Percentiles rank a stretch among this genome's conserved stretches.
phyloP scores from a whole-genome alignment of 805 yeast genomes.

The Dipodascus geniculatus region DNA sequence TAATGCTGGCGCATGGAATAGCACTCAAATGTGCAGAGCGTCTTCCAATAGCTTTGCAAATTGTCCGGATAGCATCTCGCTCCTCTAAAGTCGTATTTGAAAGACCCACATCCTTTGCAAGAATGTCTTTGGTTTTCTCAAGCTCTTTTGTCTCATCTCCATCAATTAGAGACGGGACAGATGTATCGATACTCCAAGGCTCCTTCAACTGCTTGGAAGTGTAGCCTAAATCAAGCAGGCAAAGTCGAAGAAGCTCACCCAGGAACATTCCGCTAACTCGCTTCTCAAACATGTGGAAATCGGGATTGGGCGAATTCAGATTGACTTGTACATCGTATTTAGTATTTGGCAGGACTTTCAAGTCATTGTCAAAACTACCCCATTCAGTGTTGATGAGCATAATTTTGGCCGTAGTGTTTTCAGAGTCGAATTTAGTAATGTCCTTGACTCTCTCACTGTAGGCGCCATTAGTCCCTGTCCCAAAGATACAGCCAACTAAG shows the following conservation, averaged over 20 bases:
- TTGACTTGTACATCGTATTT: conserved; percentile 68
- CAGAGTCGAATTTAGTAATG: conserved; percentile 59
- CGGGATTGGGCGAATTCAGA: conserved; percentile 62
- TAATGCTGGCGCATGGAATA: conserved; percentile 77
- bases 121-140: conserved; percentile 12
- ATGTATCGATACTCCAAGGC: conserved; percentile 71
- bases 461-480: conserved; percentile 97
- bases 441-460: conserved; percentile 67
- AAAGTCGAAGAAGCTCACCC: conserved; percentile 77
- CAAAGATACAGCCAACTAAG: conserved; percentile 81
- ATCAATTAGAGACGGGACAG: conserved; percentile 76
- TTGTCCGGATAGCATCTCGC: conserved; percentile 55
- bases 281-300: conserved; percentile 86
- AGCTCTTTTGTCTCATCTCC: conserved; percentile 71
- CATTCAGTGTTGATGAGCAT: conserved; percentile 96
- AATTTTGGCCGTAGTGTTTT: conserved; percentile 23
- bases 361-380: conserved; percentile 91
- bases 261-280: conserved; percentile 86
- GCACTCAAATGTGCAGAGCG: conserved; percentile 89
- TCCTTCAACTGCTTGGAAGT: conserved; percentile 33
- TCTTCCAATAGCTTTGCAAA: conserved; percentile 69
- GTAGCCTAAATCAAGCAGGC: conserved; percentile 50
- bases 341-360: conserved; percentile 64
- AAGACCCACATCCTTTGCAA: conserved; percentile 48
- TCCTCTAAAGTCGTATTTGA: conserved; percentile 61